These are phyloP conservation scores for Huntiella decipiens DNA, from an alignment of 2,329 filamentous ascomycete species.

Conservation along the genomic window DNA sequence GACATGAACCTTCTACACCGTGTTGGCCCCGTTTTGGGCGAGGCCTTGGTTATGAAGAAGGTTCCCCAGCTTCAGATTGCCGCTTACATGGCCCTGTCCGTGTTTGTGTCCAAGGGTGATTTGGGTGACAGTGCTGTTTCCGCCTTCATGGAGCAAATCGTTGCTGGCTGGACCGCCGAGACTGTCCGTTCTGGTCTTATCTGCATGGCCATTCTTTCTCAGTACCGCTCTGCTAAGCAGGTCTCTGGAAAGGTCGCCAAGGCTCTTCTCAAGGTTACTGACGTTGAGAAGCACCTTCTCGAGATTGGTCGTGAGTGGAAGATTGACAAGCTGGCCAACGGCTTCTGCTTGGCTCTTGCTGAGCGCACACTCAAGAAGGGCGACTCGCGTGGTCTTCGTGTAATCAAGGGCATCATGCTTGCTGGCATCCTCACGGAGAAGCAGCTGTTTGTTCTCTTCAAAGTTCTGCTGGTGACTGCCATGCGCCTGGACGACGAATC, in stretches of 20 bases:
- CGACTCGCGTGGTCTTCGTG: slow-evolving; percentile 34
- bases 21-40: slow-evolving; percentile 51
- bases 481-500: slow-evolving; percentile 36
- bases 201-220: slow-evolving; percentile 63
- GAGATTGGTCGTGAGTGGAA: slow-evolving; percentile 45
- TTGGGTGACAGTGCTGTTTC: slow-evolving; percentile 66
- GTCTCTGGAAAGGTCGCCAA: slow-evolving; percentile 53
- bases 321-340: slow-evolving; percentile 52
- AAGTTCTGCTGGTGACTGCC: slow-evolving; percentile 41
- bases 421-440: slow-evolving; percentile 41
- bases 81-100: slow-evolving; percentile 77
- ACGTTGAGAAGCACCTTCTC: slow-evolving; percentile 38
- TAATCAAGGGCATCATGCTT: slow-evolving; percentile 42
- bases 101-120: slow-evolving; percentile 66
- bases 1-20: slow-evolving; percentile 57
- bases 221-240: slow-evolving; percentile 52
- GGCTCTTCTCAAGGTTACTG: slow-evolving; percentile 43
- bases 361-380: slow-evolving; percentile 42
- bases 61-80: slow-evolving; percentile 65
- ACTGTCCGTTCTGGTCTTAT: slow-evolving; percentile 57
- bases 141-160: slow-evolving; percentile 76
- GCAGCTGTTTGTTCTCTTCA: slow-evolving; percentile 46
- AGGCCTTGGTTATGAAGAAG: slow-evolving; percentile 56
- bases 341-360: slow-evolving; percentile 47
- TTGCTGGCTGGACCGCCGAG: slow-evolving; percentile 54